These are phyloP conservation scores for Zizania latifolia DNA, from an alignment of 176 grass and related monocot species.

Conservation along the genomic window DNA sequence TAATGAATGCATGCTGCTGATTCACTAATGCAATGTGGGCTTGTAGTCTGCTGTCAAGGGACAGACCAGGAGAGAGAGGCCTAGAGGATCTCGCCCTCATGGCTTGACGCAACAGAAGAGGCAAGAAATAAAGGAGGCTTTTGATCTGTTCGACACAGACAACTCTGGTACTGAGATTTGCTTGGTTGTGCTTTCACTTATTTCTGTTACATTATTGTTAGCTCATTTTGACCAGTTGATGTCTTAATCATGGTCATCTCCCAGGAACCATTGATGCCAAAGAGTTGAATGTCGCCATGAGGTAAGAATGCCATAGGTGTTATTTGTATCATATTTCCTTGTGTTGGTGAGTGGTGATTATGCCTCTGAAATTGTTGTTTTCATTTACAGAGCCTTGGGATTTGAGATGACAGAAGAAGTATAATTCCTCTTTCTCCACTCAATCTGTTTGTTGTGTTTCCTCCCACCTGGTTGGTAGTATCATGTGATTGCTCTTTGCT, in stretches of 20 bases:
- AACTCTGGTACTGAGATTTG: slow-evolving; percentile 52
- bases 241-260: background rate
- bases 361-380: slow-evolving; percentile 9
- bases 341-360: background rate
- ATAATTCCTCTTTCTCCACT: background rate
- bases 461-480: background rate
- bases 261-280: slow-evolving; percentile 85
- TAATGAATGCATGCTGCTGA: background rate
- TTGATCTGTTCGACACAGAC: slow-evolving; percentile 91
- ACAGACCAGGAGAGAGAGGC: slow-evolving; percentile 52
- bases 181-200: background rate
- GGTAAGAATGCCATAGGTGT: slow-evolving; percentile 34
- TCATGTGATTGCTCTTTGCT: background rate
- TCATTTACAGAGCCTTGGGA: slow-evolving; percentile 73
- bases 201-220: background rate
- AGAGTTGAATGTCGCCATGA: slow-evolving; percentile 93
- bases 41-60: slow-evolving; percentile 46
- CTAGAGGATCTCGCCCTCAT: slow-evolving; percentile 49
- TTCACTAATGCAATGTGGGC: background rate
- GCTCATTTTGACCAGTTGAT: background rate
- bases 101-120: slow-evolving; percentile 58
- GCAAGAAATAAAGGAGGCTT: slow-evolving; percentile 87
- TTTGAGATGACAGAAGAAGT: slow-evolving; percentile 97
- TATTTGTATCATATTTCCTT: background rate
- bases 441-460: background rate